A percentile compares a stretch with the other conserved stretches of the same genome.
Conservation (phyloP, 176 grass and related monocot genomes). For the Carex pumila region DNA sequence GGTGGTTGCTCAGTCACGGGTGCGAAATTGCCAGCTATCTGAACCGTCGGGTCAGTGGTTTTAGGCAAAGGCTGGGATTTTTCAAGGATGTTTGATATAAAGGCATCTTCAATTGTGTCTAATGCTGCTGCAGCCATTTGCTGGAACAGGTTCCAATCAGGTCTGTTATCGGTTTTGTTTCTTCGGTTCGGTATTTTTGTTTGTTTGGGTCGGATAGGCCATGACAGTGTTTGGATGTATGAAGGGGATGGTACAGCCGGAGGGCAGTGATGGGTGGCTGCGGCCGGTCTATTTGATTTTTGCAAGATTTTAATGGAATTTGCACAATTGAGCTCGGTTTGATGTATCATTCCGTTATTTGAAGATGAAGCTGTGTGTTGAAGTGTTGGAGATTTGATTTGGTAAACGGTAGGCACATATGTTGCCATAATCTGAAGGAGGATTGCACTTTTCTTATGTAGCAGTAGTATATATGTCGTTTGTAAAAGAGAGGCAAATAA, state of each 20-base stretch:
- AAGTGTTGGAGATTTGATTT: neutral
- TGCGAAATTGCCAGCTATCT: constrained; percentile 76
- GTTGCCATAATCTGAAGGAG: constrained; percentile 14
- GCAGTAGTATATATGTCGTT: neutral
- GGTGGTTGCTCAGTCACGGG: constrained; percentile 53
- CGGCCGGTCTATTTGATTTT: neutral
- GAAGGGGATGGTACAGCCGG: neutral
- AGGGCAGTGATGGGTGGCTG: neutral
- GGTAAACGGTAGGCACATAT: no score
- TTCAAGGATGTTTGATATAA: constrained; percentile 55
- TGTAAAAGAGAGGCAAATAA: constrained; percentile 11
- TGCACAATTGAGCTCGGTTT: neutral
- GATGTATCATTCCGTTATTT: neutral
- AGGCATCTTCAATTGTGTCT: constrained; percentile 41
- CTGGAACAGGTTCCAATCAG: constrained; percentile 36
- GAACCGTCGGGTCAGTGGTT: constrained; percentile 52
- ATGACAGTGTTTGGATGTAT: neutral
- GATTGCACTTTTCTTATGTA: neutral
- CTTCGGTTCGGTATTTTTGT: neutral
- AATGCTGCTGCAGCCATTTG: constrained; percentile 41
- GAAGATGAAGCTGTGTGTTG: neutral
- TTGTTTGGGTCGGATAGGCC: neutral
- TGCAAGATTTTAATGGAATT: neutral
- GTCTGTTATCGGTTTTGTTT: neutral
- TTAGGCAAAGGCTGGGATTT: constrained; percentile 31